phyloP scores from a whole-genome alignment of 1,284 basidiomycete species.

The Chalciporus sp. region DNA sequence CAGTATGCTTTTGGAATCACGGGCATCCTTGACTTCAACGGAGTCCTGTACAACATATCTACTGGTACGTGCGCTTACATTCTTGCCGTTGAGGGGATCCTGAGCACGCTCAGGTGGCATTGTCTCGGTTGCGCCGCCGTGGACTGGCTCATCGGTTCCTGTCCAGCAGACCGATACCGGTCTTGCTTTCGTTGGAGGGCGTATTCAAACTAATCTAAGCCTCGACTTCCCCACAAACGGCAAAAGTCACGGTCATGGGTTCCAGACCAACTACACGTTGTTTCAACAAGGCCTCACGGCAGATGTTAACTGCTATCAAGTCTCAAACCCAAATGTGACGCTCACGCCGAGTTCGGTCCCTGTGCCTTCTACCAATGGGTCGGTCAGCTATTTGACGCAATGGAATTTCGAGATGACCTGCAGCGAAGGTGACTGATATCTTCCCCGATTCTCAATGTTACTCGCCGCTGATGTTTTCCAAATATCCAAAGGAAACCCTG shows the following conservation, averaged over 20 bases:
- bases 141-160: background rate
- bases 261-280: slow-evolving; percentile 4
- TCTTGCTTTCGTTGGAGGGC: background rate
- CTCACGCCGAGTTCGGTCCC: background rate
- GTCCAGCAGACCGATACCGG: background rate
- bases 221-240: background rate
- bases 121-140: slow-evolving; percentile 4
- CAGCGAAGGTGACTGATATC: background rate
- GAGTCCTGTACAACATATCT: slow-evolving; percentile 10
- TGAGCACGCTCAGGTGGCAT: slow-evolving; percentile 1
- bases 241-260: background rate
- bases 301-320: slow-evolving; percentile 3
- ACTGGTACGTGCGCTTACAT: background rate
- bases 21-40: slow-evolving; percentile 8
- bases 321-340: background rate
- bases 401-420: background rate
- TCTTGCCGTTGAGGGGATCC: background rate
- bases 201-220: background rate
- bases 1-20: background rate
- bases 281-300: slow-evolving; percentile 14
- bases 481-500: background rate
- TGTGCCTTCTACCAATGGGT: background rate
- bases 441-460: background rate
- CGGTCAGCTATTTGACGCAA: background rate
- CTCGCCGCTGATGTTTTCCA: background rate